phyloP scores from a whole-genome alignment of 768 basidiomycete species.

The Candolleomyces efflorescens region DNA sequence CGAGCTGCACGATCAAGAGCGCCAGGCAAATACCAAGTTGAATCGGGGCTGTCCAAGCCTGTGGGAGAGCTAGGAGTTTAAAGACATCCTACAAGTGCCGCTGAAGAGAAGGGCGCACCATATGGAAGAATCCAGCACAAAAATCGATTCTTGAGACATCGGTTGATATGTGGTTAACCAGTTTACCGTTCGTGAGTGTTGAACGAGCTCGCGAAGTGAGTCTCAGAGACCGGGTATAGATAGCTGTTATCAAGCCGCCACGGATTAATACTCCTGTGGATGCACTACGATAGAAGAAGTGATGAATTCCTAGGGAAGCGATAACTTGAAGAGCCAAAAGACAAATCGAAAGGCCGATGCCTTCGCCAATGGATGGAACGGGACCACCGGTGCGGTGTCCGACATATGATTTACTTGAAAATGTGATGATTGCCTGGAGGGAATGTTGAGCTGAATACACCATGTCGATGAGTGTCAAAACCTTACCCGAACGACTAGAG shows the following conservation, averaged over 20 bases:
- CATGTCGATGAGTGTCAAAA: background rate
- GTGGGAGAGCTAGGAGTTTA: background rate
- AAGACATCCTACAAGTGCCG: background rate
- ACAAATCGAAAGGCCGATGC: constrained; percentile 71
- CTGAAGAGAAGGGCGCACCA: constrained; percentile 29
- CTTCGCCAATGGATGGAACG: constrained; percentile 43
- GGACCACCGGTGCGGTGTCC: constrained; percentile 34
- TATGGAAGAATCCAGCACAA: constrained; percentile 74
- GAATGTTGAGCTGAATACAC: background rate
- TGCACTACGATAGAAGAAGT: constrained; percentile 77
- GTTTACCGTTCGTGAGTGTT: constrained; percentile 79
- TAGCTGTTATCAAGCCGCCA: constrained; percentile 81
- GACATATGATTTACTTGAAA: constrained; percentile 57
- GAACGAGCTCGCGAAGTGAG: constrained; percentile 78
- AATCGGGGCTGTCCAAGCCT: constrained; percentile 71
- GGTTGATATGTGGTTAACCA: constrained; percentile 92
- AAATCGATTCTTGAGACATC: constrained; percentile 93
- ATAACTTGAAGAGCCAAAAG: constrained; percentile 67
- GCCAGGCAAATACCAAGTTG: constrained; percentile 75
- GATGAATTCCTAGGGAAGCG: constrained; percentile 65
- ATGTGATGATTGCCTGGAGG: constrained; percentile 64
- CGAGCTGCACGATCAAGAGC: constrained; percentile 70
- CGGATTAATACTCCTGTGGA: constrained; percentile 78
- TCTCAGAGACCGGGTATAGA: constrained; percentile 73
- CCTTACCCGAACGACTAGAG: constrained; percentile 73